Percentiles rank a stretch among this genome's conserved stretches.
These are phyloP conservation scores for Cenococcum geophilum DNA, from an alignment of 495 filamentous ascomycete species.

Conservation along the genomic window DNA sequence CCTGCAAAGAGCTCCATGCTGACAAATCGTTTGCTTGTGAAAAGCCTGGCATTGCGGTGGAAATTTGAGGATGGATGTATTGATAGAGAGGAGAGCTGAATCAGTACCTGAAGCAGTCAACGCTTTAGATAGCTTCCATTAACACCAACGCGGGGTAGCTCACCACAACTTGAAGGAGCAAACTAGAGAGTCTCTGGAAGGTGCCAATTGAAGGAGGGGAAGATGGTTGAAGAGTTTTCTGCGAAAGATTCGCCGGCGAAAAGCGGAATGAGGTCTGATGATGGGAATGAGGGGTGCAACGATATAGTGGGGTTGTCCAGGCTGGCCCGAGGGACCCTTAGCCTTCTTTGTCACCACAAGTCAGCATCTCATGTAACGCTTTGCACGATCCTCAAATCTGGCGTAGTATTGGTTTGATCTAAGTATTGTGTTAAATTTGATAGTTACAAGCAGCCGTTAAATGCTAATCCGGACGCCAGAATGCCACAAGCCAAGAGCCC, in stretches of 20 bases:
- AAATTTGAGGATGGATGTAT: neutral
- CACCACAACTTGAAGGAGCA: neutral
- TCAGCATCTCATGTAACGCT: no score
- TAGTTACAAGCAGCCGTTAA: constrained; percentile 8
- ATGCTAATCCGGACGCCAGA: constrained; percentile 30
- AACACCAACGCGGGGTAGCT: neutral
- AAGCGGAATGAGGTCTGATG: neutral
- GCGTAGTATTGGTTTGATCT: neutral
- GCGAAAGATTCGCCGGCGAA: neutral
- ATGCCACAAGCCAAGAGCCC: constrained; percentile 16
- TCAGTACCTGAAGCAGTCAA: neutral
- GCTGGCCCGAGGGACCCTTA: no score
- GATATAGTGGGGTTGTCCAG: neutral
- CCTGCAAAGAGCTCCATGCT: constrained; percentile 81
- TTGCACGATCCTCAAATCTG: no score
- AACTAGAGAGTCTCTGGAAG: neutral
- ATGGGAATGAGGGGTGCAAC: constrained; percentile 2
- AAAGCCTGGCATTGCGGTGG: constrained; percentile 46
- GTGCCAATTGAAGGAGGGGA: constrained; percentile 13
- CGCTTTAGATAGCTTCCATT: neutral
- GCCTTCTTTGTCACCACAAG: no score
- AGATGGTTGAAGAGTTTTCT: neutral
- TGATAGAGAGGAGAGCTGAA: constrained; percentile 7
- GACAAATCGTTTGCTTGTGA: constrained; percentile 72
- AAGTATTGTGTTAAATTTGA: constrained; percentile 6